Evolutionary conservation across 2,329 filamentous ascomycete genomes (phyloP).

Genomic region (Colletotrichum sp.): DNA sequence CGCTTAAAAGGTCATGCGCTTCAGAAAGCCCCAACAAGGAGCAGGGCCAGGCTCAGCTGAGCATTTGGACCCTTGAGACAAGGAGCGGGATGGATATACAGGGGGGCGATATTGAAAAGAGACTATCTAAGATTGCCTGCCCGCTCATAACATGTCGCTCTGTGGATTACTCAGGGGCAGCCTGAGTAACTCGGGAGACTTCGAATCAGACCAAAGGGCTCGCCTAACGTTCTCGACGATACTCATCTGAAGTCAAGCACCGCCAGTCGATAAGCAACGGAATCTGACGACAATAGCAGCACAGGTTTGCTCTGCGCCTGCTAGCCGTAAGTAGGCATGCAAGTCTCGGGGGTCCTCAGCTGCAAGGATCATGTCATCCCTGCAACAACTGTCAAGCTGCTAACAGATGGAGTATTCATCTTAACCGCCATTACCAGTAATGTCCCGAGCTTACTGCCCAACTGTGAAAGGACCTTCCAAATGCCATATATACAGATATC

Average conservation of each 20-base stretch:
- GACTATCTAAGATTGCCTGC: neutral
- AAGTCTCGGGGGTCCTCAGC: neutral
- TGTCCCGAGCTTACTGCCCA: neutral
- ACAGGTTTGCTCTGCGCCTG: neutral
- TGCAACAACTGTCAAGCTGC: neutral
- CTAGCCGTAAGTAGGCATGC: neutral
- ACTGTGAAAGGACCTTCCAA: neutral
- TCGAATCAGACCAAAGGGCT: neutral
- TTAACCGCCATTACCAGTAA: neutral
- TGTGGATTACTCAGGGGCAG: neutral
- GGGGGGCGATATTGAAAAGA: neutral
- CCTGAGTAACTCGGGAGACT: neutral
- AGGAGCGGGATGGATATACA: neutral
- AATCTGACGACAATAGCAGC: neutral
- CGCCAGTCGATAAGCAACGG: neutral
- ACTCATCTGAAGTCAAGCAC: neutral
- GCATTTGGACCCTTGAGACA: neutral
- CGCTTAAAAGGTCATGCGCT: neutral
- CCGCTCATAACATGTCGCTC: neutral
- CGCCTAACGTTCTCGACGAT: neutral
- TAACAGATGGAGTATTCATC: neutral
- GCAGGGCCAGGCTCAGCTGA: neutral
- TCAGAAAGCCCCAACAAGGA: neutral
- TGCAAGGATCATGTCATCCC: neutral
- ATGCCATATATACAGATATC: neutral